These are phyloP conservation scores for Neoboletus subvelutipes DNA, from an alignment of 768 basidiomycete genomes.

Conservation along the genomic window DNA sequence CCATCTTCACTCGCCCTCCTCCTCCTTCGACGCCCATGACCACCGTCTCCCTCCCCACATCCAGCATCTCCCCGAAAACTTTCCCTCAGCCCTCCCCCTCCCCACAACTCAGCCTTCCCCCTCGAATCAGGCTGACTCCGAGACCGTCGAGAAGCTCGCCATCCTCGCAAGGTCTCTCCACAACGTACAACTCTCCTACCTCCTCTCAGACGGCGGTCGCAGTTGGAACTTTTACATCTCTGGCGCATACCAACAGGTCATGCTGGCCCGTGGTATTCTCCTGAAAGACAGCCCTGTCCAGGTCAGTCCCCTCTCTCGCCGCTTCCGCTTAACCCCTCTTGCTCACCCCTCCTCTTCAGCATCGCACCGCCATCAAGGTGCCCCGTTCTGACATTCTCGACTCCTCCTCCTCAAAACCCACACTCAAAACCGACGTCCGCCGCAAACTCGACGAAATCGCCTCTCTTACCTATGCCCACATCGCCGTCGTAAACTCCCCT, in stretches of 20 bases:
- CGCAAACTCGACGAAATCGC: conserved; percentile 92
- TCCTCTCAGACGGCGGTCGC: conserved; percentile 61
- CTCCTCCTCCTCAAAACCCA: conserved; percentile 71
- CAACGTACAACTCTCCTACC: conserved; percentile 81
- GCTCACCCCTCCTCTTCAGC: conserved; percentile 42
- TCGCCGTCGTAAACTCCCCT: conserved; percentile 89
- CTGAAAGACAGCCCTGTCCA: conserved; percentile 87
- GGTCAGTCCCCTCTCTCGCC: conserved; percentile 40
- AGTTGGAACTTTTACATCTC: conserved; percentile 90
- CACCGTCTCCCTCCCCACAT: conserved; percentile 45
- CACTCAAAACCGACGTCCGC: conserved; percentile 79
- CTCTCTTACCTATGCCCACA: conserved; percentile 86
- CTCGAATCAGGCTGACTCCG: conserved; percentile 51
- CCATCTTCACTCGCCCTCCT: conserved; percentile 55
- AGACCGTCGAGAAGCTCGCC: conserved; percentile 77
- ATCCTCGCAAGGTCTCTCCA: conserved; percentile 79
- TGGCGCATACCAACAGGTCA: conserved; percentile 90
- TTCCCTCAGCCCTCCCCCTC: conserved; percentile 39
- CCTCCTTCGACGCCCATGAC: conserved; percentile 63
- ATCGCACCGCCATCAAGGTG: conserved; percentile 85
- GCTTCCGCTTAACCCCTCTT: conserved; percentile 7
- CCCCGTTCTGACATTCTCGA: conserved; percentile 93
- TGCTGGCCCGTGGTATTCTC: conserved; percentile 85
- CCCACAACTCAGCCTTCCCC: conserved; percentile 35
- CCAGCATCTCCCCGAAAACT: conserved; percentile 32